Conservation (phyloP, 164 flowering plant genomes). For the Berberis vulgaris region DNA sequence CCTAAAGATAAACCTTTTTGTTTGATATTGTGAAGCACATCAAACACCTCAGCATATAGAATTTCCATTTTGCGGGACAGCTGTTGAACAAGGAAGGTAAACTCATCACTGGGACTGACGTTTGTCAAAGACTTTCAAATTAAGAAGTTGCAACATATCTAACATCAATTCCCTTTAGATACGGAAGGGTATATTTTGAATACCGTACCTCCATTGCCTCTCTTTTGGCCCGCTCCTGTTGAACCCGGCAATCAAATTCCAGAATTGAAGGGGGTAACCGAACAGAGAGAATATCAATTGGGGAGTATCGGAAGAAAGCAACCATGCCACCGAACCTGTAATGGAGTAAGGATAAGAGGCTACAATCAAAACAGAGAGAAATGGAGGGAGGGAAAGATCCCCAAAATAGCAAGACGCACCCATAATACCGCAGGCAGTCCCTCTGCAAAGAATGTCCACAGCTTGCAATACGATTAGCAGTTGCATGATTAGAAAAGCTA, state of each 20-base stretch:
- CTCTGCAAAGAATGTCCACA: constrained; percentile 97
- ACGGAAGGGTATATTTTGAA: neutral
- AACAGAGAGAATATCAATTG: constrained; percentile 76
- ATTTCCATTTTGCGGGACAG: constrained; percentile 50
- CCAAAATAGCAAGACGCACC: constrained; percentile 29
- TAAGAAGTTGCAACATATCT: neutral
- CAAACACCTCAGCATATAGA: constrained; percentile 55
- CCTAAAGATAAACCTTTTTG: constrained; percentile 31
- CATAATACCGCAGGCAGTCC: constrained; percentile 93
- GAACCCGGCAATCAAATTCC: constrained; percentile 43
- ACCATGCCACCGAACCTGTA: constrained; percentile 84
- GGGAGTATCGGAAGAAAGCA: constrained; percentile 82
- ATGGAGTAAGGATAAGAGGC: constrained; percentile 1
- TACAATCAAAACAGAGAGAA: neutral
- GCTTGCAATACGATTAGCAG: constrained; percentile 85
- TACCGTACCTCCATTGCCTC: constrained; percentile 66
- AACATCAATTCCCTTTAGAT: neutral
- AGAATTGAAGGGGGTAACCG: constrained; percentile 66
- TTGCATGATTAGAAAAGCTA: constrained; percentile 91
- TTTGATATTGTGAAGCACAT: constrained; percentile 46
- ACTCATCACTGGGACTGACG: neutral
- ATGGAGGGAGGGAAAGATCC: neutral
- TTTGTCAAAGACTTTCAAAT: neutral
- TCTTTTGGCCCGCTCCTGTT: constrained; percentile 46
- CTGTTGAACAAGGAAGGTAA: constrained; percentile 25